Conservation (phyloP, 768 basidiomycete species). For the Leccinum disarticulatum region DNA sequence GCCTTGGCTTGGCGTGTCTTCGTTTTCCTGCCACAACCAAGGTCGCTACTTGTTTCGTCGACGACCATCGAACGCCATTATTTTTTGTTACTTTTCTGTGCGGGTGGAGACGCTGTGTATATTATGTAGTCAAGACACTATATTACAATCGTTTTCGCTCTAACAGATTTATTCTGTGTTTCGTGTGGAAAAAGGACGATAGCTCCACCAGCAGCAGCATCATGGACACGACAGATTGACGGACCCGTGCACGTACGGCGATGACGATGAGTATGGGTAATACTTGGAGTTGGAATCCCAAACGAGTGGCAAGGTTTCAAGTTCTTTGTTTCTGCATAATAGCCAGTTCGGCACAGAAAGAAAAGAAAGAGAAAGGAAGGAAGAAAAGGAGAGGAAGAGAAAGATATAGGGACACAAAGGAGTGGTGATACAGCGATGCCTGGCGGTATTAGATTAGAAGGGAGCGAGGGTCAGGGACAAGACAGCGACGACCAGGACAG, state of each 20-base stretch:
- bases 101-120: neutral
- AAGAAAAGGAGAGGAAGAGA: neutral
- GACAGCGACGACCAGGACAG: slow-evolving; percentile 4
- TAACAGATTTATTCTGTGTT: neutral
- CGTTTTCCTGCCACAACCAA: neutral
- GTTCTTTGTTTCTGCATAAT: slow-evolving; percentile 15
- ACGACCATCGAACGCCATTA: neutral
- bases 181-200: neutral
- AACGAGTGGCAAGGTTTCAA: slow-evolving; percentile 10
- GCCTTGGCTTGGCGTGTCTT: neutral
- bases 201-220: neutral
- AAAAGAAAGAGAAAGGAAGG: neutral
- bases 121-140: neutral
- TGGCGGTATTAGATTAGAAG: slow-evolving; percentile 14
- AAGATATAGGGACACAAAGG: slow-evolving; percentile 16
- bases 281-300: neutral
- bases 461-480: neutral
- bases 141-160: neutral
- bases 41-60: neutral
- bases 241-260: neutral
- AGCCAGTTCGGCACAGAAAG: slow-evolving; percentile 10
- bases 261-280: neutral
- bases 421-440: slow-evolving; percentile 28
- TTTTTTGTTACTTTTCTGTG: neutral
- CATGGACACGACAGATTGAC: neutral